These are phyloP conservation scores for Polysphondylium violaceum DNA, from an alignment of 78 protist genomes.

Conservation along the genomic window DNA sequence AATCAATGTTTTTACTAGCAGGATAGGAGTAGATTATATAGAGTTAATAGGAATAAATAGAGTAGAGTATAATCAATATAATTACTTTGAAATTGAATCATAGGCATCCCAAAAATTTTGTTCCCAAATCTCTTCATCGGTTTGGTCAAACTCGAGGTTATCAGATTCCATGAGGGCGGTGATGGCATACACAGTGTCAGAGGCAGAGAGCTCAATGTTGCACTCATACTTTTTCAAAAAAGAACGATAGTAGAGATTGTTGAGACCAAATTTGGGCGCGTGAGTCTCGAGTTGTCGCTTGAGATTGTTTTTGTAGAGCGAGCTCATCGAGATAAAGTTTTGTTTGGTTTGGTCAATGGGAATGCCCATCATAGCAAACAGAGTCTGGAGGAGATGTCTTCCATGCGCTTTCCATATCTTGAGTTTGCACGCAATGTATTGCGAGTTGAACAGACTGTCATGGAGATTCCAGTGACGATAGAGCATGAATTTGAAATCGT, in stretches of 20 bases:
- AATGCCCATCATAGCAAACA: slow-evolving; percentile 80
- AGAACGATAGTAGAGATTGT: slow-evolving; percentile 39
- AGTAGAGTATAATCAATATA: too few species aligned
- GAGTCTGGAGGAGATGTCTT: slow-evolving; percentile 27
- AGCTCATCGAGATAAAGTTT: slow-evolving; percentile 27
- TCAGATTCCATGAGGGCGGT: slow-evolving; percentile 81
- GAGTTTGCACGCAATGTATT: slow-evolving; percentile 54
- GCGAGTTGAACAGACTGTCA: slow-evolving; percentile 62
- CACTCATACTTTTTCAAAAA: slow-evolving; percentile 39
- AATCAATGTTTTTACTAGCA: slow-evolving; percentile 33
- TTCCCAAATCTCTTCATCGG: slow-evolving; percentile 66
- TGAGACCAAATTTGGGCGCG: slow-evolving; percentile 55
- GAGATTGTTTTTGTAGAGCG: slow-evolving; percentile 1
- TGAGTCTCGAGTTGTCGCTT: not conserved
- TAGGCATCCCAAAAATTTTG: slow-evolving; percentile 83
- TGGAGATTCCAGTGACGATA: slow-evolving; percentile 84
- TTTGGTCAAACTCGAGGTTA: slow-evolving; percentile 21
- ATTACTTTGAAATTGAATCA: slow-evolving; percentile 67
- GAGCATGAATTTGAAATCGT: slow-evolving; percentile 81
- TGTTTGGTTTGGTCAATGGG: slow-evolving; percentile 70
- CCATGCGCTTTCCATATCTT: slow-evolving; percentile 78
- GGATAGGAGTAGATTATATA: not conserved
- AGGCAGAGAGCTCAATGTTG: slow-evolving; percentile 45
- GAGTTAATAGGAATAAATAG: not conserved
- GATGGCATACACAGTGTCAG: slow-evolving; percentile 70